Evolutionary conservation across 2,329 filamentous ascomycete species (phyloP), one percentile per base, ranked within the genome.

Genomic region (Endoconidiophora laricicola): DNA sequence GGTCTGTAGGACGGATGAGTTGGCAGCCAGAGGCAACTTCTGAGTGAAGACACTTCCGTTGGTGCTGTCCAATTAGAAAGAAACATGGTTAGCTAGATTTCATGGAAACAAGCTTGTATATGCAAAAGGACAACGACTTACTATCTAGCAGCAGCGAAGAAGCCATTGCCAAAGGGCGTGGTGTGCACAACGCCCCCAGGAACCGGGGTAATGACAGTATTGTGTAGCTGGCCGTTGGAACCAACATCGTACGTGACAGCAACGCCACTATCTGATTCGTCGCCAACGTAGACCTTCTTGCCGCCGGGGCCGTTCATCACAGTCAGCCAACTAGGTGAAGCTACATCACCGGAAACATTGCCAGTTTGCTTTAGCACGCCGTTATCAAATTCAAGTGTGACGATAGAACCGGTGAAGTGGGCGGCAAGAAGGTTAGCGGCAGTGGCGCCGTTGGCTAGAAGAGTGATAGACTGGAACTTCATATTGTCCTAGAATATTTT

Each of bases 61-160:
- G 26, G 65, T 63, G 54, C 68, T 70, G 43, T 42, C 9, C 4
- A 10, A 10, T 10, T 29, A 44, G 20, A 7, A 12, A 24, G 37
- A 12, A 48, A 18, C 16, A 33, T 9, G 4, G 24, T 24, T 2
- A 40, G 29, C 42, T 14, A 29, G 44, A 22, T 24, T n/a, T 9
- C 4, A 24, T 12, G 16, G n/a, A 6, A 44, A 22, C 20, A 7
- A 12, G 9, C 46, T 9, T 6, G 3, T 22, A n/a, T 6, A 6
- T 29, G 2, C 10, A n/a, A 9, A 16, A 18, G 9, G 14, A 22
- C 4, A 14, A 14, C 38, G n/a, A 55, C 63, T 54, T 60, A 70
- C 68, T 70, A 71, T 56, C 69, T 61, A 2, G 67, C 63, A 3
- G 64, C 62, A 1, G 66, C 67, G 48, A 70, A 61, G 57, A 67